Conservation (phyloP, 768 basidiomycete species). For the Tylopilus sp. region DNA sequence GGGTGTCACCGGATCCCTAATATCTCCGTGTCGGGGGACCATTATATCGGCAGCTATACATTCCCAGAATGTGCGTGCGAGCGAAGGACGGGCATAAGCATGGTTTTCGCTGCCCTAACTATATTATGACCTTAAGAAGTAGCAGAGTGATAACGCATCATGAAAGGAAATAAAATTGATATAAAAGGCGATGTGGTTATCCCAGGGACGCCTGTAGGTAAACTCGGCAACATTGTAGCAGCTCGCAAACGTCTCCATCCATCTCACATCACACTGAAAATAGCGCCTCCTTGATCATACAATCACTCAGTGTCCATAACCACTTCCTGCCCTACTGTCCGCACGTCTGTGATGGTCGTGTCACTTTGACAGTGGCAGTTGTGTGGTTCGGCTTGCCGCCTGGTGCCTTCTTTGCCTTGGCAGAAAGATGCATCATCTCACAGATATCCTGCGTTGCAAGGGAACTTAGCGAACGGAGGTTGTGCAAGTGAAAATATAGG, state of each 20-base stretch:
- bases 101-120: background rate
- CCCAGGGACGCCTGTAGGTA: background rate
- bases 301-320: background rate
- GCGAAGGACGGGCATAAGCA: background rate
- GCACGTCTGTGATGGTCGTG: constrained; percentile 2
- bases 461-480: background rate
- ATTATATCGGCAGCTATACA: too few relatives aligned
- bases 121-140: background rate
- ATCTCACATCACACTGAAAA: background rate
- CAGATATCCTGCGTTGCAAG: constrained; percentile 2
- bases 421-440: background rate
- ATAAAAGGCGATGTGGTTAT: background rate
- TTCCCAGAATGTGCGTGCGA: too few relatives aligned
- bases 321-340: background rate
- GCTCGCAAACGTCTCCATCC: too few relatives aligned
- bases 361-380: constrained; percentile 2
- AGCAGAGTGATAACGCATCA: too few relatives aligned
- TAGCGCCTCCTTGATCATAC: background rate
- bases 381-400: constrained; percentile 5
- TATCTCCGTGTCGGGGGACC: too few relatives aligned
- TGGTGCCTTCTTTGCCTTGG: background rate
- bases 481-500: background rate
- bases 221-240: background rate
- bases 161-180: too few relatives aligned
- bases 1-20: too few relatives aligned